Base-by-base conservation (phyloP, 345 rosid species). In the Euphorbia peplus region DNA sequence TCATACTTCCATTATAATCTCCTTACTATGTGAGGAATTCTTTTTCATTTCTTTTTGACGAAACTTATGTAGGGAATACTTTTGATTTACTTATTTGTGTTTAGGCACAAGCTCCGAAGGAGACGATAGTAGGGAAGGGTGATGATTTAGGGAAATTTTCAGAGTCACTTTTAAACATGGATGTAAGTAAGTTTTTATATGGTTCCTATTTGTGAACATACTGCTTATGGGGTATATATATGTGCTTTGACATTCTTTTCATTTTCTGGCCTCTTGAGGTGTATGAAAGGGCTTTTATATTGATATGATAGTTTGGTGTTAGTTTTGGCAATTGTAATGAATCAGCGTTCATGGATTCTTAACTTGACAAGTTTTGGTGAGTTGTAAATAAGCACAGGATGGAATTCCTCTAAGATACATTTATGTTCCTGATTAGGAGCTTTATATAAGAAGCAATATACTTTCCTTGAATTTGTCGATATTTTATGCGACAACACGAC, bases 181-280 rank as follows among this genome's bases (percentile, higher is more conserved):
- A 79, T 58, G 93, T 84, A 70, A 86, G 93, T 84, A 68, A 86
- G 90, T 77, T 59, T 67, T 6, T 8, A 3, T 66, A 53, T 28
- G 47, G 25, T 10, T 60, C 24, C 42, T 41, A 19, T 30, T 48
- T 51, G 3, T 35, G 18, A 16, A 21, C 46, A 13, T 3, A n/a
- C 24, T 59, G 21, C 12, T 12, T 1, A 44, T 44, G 3, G 12
- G 12, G 50, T 50, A 26, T 18, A 57, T 25, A 19, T 35, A 16
- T 26, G 35, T 42, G 41, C 53, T 21, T 4, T 25, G 24, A 18
- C 3, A 32, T 22, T 12, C 53, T n/a, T 14, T 46, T 8, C 15
- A 24, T 26, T 16, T 7, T 12, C 19, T 14, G 3, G 37, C n/a
- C 44, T 30, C 29, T 39, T 14, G 57, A 10, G 28, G 57, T n/a